A percentile compares a stretch with the other conserved stretches of the same genome.
These are phyloP conservation scores for Neospermospora avenae DNA, from an alignment of 2,329 filamentous ascomycete species.

Conservation along the genomic window DNA sequence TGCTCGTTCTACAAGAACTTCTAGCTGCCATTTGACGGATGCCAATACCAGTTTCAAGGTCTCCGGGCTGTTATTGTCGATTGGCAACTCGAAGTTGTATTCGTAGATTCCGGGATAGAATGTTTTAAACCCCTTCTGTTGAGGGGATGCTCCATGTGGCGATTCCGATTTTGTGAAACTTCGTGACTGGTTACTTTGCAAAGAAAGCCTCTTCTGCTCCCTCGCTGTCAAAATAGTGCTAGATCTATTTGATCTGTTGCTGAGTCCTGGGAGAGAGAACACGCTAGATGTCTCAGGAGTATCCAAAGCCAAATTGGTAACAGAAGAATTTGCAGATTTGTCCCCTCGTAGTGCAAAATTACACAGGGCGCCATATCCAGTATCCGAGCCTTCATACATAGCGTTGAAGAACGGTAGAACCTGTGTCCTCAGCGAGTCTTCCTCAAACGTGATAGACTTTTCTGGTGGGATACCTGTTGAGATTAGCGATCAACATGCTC, in stretches of 20 bases:
- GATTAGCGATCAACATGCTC: neutral
- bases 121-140: constrained; percentile 65
- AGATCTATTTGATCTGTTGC: constrained; percentile 27
- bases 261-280: constrained; percentile 28
- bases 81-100: constrained; percentile 72
- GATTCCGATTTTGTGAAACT: constrained; percentile 66
- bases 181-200: constrained; percentile 62
- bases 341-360: constrained; percentile 43
- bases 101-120: constrained; percentile 49
- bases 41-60: constrained; percentile 70
- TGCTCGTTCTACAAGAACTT: constrained; percentile 65
- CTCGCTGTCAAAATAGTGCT: constrained; percentile 25
- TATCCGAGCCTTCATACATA: constrained; percentile 57
- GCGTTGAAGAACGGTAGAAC: constrained; percentile 92
- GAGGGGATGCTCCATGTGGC: constrained; percentile 50
- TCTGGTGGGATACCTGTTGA: constrained; percentile 72
- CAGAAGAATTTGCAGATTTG: constrained; percentile 29
- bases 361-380: constrained; percentile 59
- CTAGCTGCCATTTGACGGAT: constrained; percentile 66
- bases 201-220: constrained; percentile 54
- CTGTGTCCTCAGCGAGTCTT: constrained; percentile 82
- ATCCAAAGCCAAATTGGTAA: constrained; percentile 23
- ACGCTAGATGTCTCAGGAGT: constrained; percentile 5
- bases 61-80: constrained; percentile 73
- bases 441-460: constrained; percentile 79